A percentile compares a stretch with the other conserved stretches of the same genome.
Conservation (phyloP, 2,329 filamentous ascomycete species). For the Pestalotiopsis sp. region DNA sequence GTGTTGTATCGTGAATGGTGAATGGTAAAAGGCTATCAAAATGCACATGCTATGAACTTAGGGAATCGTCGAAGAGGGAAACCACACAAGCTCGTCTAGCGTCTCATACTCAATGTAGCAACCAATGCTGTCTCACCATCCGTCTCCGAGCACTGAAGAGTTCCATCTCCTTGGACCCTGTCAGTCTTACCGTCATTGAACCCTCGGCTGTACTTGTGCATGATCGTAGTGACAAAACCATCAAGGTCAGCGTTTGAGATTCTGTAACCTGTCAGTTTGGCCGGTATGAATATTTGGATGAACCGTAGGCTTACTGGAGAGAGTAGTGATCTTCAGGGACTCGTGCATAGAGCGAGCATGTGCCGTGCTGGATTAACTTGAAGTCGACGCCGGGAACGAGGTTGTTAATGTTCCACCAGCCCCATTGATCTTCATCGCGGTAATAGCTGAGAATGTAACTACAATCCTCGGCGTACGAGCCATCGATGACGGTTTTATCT, state of each 20-base stretch:
- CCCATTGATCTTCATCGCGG: not conserved
- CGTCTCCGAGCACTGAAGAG: not conserved
- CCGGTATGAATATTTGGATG: not conserved
- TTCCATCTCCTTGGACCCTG: not conserved
- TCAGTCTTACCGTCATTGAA: not conserved
- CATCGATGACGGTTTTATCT: not conserved
- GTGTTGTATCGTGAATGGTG: not conserved
- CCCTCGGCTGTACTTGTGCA: not conserved
- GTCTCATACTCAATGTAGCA: not conserved
- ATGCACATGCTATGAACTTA: not conserved
- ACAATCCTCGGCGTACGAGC: slow-evolving; percentile 8
- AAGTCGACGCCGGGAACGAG: not conserved
- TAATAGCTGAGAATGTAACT: slow-evolving; percentile 1
- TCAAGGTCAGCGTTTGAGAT: not conserved
- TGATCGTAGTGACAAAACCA: not conserved
- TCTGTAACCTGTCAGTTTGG: not conserved
- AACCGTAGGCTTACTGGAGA: not conserved
- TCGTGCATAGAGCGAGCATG: not conserved
- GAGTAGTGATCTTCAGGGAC: not conserved
- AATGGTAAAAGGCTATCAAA: not conserved
- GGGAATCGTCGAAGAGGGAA: not conserved
- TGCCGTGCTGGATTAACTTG: not conserved
- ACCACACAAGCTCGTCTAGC: not conserved
- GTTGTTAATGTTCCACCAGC: not conserved
- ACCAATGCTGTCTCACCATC: not conserved